Evolutionary conservation across 1,139 yeast genomes (phyloP).

Genomic region (Geotrichum fermentans): DNA sequence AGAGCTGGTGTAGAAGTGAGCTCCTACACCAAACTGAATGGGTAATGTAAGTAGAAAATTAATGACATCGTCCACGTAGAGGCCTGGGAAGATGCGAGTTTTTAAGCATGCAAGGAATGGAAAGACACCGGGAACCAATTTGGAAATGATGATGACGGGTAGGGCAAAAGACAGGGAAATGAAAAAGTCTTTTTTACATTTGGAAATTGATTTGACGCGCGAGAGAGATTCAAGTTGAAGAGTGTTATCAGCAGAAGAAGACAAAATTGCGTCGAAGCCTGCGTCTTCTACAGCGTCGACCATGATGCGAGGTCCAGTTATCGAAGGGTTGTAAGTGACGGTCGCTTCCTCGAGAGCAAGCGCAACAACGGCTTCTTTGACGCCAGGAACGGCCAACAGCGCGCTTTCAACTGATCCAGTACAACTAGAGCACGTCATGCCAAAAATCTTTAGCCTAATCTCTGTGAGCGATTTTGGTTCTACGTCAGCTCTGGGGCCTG

Average conservation of each 20-base stretch:
- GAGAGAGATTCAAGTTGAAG: constrained; percentile 68
- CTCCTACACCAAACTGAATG: constrained; percentile 64
- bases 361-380: constrained; percentile 42
- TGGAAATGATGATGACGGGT: constrained; percentile 60
- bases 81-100: constrained; percentile 33
- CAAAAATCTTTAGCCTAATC: constrained; percentile 42
- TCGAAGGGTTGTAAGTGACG: constrained; percentile 42
- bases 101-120: constrained; percentile 30
- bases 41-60: constrained; percentile 59
- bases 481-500: background rate
- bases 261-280: constrained; percentile 48
- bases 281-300: constrained; percentile 46
- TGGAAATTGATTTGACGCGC: constrained; percentile 63
- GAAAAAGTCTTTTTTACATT: constrained; percentile 59
- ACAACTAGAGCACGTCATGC: constrained; percentile 63
- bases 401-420: constrained; percentile 48
- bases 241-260: constrained; percentile 44
- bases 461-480: background rate
- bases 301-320: constrained; percentile 54
- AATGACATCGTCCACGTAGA: constrained; percentile 48
- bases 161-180: constrained; percentile 51
- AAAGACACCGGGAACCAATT: constrained; percentile 40
- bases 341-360: constrained; percentile 44
- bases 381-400: constrained; percentile 44
- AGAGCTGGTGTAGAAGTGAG: constrained; percentile 60